Evolutionary conservation across 2,329 filamentous ascomycete genomes (phyloP), one percentile per base, ranked within the genome.

Genomic region (Hypomyces rosellus): DNA sequence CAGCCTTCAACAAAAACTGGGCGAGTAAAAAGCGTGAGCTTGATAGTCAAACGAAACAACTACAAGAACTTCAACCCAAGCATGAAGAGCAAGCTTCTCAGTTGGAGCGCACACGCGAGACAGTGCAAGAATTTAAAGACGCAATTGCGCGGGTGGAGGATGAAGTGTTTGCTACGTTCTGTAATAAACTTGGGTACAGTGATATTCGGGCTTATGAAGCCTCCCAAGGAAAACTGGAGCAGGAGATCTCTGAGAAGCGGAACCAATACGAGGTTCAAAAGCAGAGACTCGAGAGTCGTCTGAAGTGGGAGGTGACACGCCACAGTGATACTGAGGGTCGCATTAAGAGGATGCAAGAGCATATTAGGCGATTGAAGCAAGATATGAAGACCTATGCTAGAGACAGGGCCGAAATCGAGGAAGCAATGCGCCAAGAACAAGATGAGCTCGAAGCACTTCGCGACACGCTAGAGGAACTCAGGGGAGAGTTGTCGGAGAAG

Each of bases 191-290:
- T 16, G 89, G 91, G 1, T 97, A 96, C 65, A 77, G 81, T 51
- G 86, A 95, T 61, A 95, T 99, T 56, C 88, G 92, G 52, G 88
- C 89, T 51, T 99, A 97, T 62, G 90, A 97, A 65, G 86, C 86
- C 22, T 91, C 95, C 58, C 93, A 97, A 69, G 92, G 93, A 45
- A 90, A 87, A 39, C 74, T 95, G 45, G 91, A 97, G 67, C 89
- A 96, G 65, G 89, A 97, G 65, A 88, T 88, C 41, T 85, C 85
- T 1, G 85, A 93, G 68, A 91, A 91, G 73, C 89, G 89, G 55
- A 84, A 88, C 48, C 85, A 91, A 57, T 97, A 96, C 60, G 87
- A 86, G 50, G 84, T 86, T 4, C 93, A 99, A 65, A 87, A 85
- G 63, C 84, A 89, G 60, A 82, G 84, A 39, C 74, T 96, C 30